These are phyloP conservation scores for Penicillium sp. DNA, from an alignment of 2,329 filamentous ascomycete genomes.

Conservation along the genomic window DNA sequence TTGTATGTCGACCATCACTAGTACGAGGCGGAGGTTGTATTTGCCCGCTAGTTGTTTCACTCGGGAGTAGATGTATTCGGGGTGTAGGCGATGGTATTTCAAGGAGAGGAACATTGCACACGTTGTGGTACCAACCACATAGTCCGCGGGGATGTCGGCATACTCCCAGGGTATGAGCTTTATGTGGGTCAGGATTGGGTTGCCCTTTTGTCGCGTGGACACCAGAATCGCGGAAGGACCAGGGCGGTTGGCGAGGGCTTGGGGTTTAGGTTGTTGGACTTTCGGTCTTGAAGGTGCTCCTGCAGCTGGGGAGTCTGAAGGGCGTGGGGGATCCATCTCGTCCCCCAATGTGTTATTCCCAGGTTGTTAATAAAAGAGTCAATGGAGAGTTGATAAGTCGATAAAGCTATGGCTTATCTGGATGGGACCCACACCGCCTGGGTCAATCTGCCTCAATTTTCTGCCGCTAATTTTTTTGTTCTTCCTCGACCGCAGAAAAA, in stretches of 20 bases:
- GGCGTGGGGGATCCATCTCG: slow-evolving; percentile 34
- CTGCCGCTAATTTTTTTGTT: slow-evolving; percentile 38
- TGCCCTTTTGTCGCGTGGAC: slow-evolving; percentile 89
- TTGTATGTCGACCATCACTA: slow-evolving; percentile 91
- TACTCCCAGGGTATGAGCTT: slow-evolving; percentile 91
- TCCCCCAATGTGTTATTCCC: not conserved
- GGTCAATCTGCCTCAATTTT: slow-evolving; percentile 28
- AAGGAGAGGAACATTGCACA: slow-evolving; percentile 90
- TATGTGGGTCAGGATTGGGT: slow-evolving; percentile 83
- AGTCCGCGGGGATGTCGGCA: slow-evolving; percentile 93
- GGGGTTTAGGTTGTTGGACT: slow-evolving; percentile 83
- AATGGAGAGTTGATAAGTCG: slow-evolving; percentile 21
- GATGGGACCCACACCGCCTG: slow-evolving; percentile 10
- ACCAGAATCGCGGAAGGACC: slow-evolving; percentile 80
- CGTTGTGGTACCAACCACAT: slow-evolving; percentile 80
- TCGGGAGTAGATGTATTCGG: slow-evolving; percentile 95
- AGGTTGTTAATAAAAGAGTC: not conserved
- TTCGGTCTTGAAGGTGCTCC: slow-evolving; percentile 41
- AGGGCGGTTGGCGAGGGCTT: slow-evolving; percentile 68
- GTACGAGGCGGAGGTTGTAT: slow-evolving; percentile 80
- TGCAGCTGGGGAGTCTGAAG: slow-evolving; percentile 34
- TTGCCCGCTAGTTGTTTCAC: slow-evolving; percentile 81
- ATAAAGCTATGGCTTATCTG: slow-evolving; percentile 22
- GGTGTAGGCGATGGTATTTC: slow-evolving; percentile 95
- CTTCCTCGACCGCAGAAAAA: slow-evolving; percentile 15